Conservation (phyloP, 805 yeast genomes). For the Komagataella populi region DNA sequence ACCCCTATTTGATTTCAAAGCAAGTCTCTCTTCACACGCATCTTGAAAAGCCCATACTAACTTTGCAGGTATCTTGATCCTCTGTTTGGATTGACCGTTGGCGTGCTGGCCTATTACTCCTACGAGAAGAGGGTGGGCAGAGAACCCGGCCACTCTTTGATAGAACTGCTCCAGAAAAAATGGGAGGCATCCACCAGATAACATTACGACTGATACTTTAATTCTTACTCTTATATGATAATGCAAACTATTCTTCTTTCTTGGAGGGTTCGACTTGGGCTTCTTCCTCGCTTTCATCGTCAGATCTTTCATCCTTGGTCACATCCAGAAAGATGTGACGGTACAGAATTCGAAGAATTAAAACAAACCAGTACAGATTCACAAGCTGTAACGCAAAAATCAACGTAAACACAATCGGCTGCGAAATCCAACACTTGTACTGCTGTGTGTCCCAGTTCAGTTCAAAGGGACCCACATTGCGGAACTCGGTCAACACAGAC, state of each 20-base stretch:
- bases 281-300: constrained; percentile 54
- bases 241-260: constrained; percentile 4
- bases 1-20: constrained; percentile 34
- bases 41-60: constrained; percentile 2
- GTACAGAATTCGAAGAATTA: constrained; percentile 66
- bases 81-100: constrained; percentile 45
- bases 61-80: constrained; percentile 42
- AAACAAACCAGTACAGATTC: constrained; percentile 76
- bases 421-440: constrained; percentile 93
- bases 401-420: constrained; percentile 72
- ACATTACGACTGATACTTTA: background rate
- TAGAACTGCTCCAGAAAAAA: constrained; percentile 32
- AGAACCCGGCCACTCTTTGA: constrained; percentile 44
- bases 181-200: constrained; percentile 2
- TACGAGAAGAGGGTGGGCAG: constrained; percentile 48
- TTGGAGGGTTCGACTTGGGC: constrained; percentile 17
- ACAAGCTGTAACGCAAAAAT: constrained; percentile 74
- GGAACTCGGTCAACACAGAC: constrained; percentile 79
- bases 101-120: constrained; percentile 47
- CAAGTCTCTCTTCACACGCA: constrained; percentile 8
- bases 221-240: background rate
- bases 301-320: constrained; percentile 75
- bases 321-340: constrained; percentile 49
- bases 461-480: constrained; percentile 68
- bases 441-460: constrained; percentile 84